Evolutionary conservation across 495 filamentous ascomycete genomes (phyloP).

Genomic region (Lophiostoma macrostomum): DNA sequence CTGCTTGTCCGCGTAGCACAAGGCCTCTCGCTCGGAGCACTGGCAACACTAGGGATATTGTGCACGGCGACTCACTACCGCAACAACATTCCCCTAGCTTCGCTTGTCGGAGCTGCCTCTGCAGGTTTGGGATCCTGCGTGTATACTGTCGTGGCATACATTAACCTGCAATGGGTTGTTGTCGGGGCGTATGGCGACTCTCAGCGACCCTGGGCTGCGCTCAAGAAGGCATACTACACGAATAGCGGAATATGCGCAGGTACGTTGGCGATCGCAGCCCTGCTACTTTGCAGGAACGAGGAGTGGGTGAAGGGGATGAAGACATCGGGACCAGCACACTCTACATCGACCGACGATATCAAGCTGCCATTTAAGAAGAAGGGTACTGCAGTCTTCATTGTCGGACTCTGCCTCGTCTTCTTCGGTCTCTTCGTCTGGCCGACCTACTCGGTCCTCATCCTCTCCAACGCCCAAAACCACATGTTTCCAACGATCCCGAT

Average conservation of each 20-base stretch:
- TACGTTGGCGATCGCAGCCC: background rate
- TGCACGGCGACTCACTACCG: slow-evolving; percentile 31
- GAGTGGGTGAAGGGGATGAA: background rate
- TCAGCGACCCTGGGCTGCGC: too few relatives aligned
- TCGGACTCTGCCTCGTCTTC: slow-evolving; percentile 17
- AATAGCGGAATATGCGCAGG: background rate
- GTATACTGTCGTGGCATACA: slow-evolving; percentile 25
- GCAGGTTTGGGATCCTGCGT: slow-evolving; percentile 33
- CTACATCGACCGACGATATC: background rate
- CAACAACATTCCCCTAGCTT: slow-evolving; percentile 29
- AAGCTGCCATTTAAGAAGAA: background rate
- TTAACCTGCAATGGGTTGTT: slow-evolving; percentile 6
- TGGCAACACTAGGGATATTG: slow-evolving; percentile 33
- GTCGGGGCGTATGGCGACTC: too few relatives aligned
- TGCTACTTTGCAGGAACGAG: too few relatives aligned
- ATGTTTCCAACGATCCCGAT: slow-evolving; percentile 12
- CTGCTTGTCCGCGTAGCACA: slow-evolving; percentile 36
- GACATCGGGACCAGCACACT: background rate
- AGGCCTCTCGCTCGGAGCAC: slow-evolving; percentile 32
- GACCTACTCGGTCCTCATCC: slow-evolving; percentile 20
- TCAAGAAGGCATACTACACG: background rate
- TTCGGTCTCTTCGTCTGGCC: slow-evolving; percentile 14
- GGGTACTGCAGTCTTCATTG: background rate
- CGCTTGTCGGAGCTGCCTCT: slow-evolving; percentile 16
- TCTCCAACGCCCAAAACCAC: slow-evolving; percentile 25